These are phyloP conservation scores for Aspergillus awamori DNA, from an alignment of 2,329 filamentous ascomycete genomes.

Conservation along the genomic window DNA sequence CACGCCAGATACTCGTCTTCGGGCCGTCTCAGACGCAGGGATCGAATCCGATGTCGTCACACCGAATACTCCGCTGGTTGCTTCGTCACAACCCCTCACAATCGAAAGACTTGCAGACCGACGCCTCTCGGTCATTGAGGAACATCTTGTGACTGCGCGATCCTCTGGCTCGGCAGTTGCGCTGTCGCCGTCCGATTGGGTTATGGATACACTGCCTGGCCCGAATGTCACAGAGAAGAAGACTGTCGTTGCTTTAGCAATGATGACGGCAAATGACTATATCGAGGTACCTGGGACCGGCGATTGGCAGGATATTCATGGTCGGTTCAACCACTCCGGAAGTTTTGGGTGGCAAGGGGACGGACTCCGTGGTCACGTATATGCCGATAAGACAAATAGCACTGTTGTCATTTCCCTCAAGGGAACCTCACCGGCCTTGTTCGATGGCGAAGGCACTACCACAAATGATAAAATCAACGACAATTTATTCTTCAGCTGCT, in stretches of 20 bases:
- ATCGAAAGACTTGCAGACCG: slow-evolving; percentile 85
- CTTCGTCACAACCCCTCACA: slow-evolving; percentile 64
- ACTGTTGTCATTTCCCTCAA: slow-evolving; percentile 93
- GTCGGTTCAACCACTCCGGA: slow-evolving; percentile 78
- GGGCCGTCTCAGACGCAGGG: slow-evolving; percentile 45
- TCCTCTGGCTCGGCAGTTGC: slow-evolving; percentile 67
- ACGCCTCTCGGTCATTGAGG: slow-evolving; percentile 73
- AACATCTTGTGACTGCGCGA: slow-evolving; percentile 73
- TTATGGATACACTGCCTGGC: slow-evolving; percentile 72
- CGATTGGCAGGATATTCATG: slow-evolving; percentile 81
- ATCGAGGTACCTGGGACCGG: slow-evolving; percentile 69
- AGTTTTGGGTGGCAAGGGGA: slow-evolving; percentile 94
- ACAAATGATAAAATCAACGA: slow-evolving; percentile 98
- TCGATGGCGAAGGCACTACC: slow-evolving; percentile 95
- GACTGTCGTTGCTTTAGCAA: slow-evolving; percentile 80
- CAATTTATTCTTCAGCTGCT: slow-evolving; percentile 97
- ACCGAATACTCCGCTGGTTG: slow-evolving; percentile 57
- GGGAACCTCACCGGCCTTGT: slow-evolving; percentile 85
- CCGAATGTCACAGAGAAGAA: slow-evolving; percentile 85
- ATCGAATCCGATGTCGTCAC: slow-evolving; percentile 45
- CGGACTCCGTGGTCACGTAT: slow-evolving; percentile 88
- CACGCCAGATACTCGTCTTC: slow-evolving; percentile 59
- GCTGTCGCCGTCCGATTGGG: slow-evolving; percentile 77
- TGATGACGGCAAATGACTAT: slow-evolving; percentile 90
- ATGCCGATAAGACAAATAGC: slow-evolving; percentile 79